Evolutionary conservation across 768 basidiomycete genomes (phyloP), one percentile per base, ranked within the genome.

Genomic region (Boletales sp.): DNA sequence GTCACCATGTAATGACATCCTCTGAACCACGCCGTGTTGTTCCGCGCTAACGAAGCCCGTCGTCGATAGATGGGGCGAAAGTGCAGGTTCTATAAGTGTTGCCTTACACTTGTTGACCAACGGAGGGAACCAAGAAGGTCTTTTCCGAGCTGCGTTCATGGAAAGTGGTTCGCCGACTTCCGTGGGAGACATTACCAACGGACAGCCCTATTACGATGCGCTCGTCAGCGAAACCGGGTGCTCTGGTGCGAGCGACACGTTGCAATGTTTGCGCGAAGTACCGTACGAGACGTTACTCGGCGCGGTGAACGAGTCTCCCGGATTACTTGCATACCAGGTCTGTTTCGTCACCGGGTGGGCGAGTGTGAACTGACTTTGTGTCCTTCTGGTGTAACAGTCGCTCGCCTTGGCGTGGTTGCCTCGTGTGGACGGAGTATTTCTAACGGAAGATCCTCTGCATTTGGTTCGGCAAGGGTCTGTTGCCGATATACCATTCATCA

Each of bases 151-250:
- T 10, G 63, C 52, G 1, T 56, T 61, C 51, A 76, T 80, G 74
- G 63, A 76, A 48, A 75, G 73, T 24, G 74, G 75, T 4, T 65
- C 69, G 0, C 71, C 73, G 0, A 54, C 69, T 12, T 45, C 54
- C 1, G 37, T 55, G 1, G 52, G 51, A 11, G 53, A 63, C 31
- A 63, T 63, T 18, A 56, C 53, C 3, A 1, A 54, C 12, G 60
- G 58, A 19, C 62, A 66, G n/a, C 37, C 53, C 37, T 24, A 24
- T 5, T 24, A 24, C 24, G 24, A 24, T 24, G 45, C 52, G 0
- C 52, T 74, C 15, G 64, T 69, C 18, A 30, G 32, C 1, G 56
- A 59, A 27, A 68, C 68, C 0, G 61, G 64, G 0, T 76, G 74
- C 41, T 24, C 24, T 3, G 24, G 24, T 53, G 40, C 64, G 6